These are phyloP conservation scores for Aspergillus diversus DNA, from an alignment of 495 filamentous ascomycete genomes.

Conservation along the genomic window DNA sequence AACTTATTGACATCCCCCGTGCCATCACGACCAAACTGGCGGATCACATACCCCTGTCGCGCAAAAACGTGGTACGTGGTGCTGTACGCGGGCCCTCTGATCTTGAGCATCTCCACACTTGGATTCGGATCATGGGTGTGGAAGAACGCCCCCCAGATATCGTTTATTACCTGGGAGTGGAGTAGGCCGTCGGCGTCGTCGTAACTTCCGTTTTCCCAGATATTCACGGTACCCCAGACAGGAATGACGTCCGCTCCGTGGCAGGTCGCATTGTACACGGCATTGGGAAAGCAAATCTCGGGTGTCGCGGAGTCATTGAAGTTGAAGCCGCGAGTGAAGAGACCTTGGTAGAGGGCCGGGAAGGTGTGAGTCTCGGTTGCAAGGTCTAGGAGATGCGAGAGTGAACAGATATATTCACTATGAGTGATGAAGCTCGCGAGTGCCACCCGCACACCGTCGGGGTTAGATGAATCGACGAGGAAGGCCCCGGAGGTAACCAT, in stretches of 20 bases:
- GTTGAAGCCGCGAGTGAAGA: conserved; percentile 29
- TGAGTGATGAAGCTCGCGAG: conserved; percentile 23
- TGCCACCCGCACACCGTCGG: conserved; percentile 23
- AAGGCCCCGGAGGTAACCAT: conserved; percentile 22
- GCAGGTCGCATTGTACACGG: conserved; percentile 29
- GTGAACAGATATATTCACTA: conserved; percentile 30
- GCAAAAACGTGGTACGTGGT: conserved; percentile 17
- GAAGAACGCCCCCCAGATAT: conserved; percentile 35
- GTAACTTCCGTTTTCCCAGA: conserved; percentile 29
- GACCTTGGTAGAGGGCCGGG: conserved; percentile 25
- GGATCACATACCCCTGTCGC: conserved; percentile 15
- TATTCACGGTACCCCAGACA: conserved; percentile 35
- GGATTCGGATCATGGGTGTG: conserved; percentile 31
- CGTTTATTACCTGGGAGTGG: conserved; percentile 34
- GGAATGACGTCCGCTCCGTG: conserved; percentile 30
- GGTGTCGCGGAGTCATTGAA: conserved; percentile 23
- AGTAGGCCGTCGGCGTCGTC: conserved; percentile 22
- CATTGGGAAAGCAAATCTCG: conserved; percentile 27
- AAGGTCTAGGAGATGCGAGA: conserved; percentile 25
- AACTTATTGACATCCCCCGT: conserved; percentile 18
- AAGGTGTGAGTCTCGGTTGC: conserved; percentile 11
- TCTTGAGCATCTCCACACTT: conserved; percentile 15
- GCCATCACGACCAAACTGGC: conserved; percentile 15
- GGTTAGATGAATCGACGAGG: conserved; percentile 19
- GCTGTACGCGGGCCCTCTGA: conserved; percentile 32